These are phyloP conservation scores for Stachybotrys chartarum DNA, from an alignment of 2,329 filamentous ascomycete genomes.

Conservation along the genomic window DNA sequence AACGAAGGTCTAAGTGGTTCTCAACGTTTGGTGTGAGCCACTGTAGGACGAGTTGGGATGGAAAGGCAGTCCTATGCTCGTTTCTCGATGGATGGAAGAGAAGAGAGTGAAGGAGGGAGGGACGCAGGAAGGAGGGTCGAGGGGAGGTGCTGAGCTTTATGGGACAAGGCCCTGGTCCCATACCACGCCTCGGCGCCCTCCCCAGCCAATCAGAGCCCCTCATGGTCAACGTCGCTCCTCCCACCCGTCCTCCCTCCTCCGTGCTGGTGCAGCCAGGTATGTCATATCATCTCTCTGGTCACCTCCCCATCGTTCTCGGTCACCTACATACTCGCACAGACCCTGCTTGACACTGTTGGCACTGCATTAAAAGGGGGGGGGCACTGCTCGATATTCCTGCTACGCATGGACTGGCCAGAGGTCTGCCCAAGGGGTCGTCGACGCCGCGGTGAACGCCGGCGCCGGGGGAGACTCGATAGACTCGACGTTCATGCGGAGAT, in stretches of 20 bases:
- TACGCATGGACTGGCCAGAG: neutral
- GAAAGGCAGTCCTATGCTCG: neutral
- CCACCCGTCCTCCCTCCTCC: neutral
- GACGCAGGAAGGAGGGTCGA: neutral
- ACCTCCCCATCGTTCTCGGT: neutral
- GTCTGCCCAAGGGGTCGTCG: no score
- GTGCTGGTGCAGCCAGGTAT: neutral
- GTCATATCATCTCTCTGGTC: neutral
- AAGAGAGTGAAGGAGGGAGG: slow-evolving; percentile 1
- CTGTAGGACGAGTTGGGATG: neutral
- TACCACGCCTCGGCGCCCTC: neutral
- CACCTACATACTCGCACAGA: neutral
- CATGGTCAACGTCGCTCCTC: slow-evolving; percentile 1
- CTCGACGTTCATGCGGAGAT: no score
- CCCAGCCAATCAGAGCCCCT: slow-evolving; percentile 1
- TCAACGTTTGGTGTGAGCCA: neutral
- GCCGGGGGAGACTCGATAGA: no score
- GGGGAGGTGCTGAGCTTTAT: slow-evolving; percentile 4
- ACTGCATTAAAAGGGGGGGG: neutral
- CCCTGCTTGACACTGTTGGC: neutral
- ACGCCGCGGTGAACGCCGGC: no score
- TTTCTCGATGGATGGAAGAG: neutral
- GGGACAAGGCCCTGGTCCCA: neutral
- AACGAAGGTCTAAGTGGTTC: neutral
- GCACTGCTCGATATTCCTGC: neutral